Evolutionary conservation across 2,329 filamentous ascomycete genomes (phyloP).

Genomic region (Trichoderma sp.): DNA sequence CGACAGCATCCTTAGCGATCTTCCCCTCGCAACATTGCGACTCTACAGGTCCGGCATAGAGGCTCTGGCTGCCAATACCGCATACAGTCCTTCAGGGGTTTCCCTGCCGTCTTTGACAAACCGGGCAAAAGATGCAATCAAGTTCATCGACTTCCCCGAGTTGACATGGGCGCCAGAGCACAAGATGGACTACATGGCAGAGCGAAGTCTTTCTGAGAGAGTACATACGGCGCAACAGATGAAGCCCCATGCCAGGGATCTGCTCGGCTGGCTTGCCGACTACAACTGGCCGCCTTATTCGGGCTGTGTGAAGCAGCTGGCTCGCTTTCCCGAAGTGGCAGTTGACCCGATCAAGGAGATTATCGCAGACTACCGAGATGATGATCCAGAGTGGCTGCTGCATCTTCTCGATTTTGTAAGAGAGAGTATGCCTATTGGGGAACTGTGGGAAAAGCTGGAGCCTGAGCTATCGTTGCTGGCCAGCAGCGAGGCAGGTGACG

Average conservation of each 20-base stretch:
- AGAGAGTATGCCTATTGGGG: background rate
- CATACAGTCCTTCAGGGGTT: background rate
- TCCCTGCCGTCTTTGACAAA: background rate
- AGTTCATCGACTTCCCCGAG: constrained; percentile 14
- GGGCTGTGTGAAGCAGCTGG: constrained; percentile 7
- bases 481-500: background rate
- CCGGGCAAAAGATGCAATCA: background rate
- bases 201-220: constrained; percentile 4
- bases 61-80: background rate
- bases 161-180: constrained; percentile 10
- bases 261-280: constrained; percentile 16
- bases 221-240: constrained; percentile 6
- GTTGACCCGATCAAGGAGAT: constrained; percentile 9
- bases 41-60: background rate
- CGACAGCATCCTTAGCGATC: background rate
- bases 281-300: constrained; percentile 12
- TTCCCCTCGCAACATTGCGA: constrained; percentile 1
- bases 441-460: constrained; percentile 1
- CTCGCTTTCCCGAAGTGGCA: constrained; percentile 15
- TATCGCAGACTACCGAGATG: background rate
- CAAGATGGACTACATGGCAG: constrained; percentile 10
- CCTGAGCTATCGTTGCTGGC: background rate
- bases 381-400: constrained; percentile 13
- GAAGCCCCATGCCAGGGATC: background rate
- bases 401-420: constrained; percentile 8